Evolutionary conservation across 2,329 filamentous ascomycete species (phyloP).

Genomic region (Fusarium abutilonis): DNA sequence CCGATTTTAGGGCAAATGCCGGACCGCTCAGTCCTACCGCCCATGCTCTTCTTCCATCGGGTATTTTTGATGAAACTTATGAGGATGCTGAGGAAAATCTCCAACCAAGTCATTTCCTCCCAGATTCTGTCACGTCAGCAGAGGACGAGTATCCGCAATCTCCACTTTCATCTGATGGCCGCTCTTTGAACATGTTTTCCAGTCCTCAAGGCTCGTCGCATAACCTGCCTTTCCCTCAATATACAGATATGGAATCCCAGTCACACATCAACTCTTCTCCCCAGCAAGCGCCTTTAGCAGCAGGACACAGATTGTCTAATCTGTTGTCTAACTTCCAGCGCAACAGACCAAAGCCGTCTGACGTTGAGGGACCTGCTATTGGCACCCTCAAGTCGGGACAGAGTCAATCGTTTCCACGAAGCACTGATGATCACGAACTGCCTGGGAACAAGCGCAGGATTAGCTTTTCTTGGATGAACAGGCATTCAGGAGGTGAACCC

Average conservation of each 20-base stretch:
- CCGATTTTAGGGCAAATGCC: conserved; percentile 68
- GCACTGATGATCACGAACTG: conserved; percentile 65
- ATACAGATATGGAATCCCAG: conserved; percentile 59
- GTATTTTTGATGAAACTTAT: conserved; percentile 67
- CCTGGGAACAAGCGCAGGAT: conserved; percentile 65
- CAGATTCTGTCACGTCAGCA: conserved; percentile 44
- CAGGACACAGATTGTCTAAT: conserved; percentile 56
- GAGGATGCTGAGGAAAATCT: conserved; percentile 66
- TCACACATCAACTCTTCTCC: conserved; percentile 55
- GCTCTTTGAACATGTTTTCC: conserved; percentile 66
- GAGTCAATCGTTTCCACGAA: conserved; percentile 79
- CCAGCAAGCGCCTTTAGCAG: conserved; percentile 45
- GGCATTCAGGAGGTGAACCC: conserved; percentile 60
- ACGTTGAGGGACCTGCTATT: conserved; percentile 65
- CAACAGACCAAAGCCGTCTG: conserved; percentile 67
- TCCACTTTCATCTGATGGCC: conserved; percentile 65
- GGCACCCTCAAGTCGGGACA: conserved; percentile 76
- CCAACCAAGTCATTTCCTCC: conserved; percentile 41
- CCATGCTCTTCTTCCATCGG: conserved; percentile 75
- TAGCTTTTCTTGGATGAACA: conserved; percentile 70
- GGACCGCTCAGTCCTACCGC: conserved; percentile 82
- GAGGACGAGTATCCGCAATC: conserved; percentile 66
- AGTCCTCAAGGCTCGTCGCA: conserved; percentile 71
- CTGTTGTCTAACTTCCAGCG: conserved; percentile 70
- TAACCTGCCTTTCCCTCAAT: conserved; percentile 65